Evolutionary conservation across 768 basidiomycete species (phyloP), one percentile per base, ranked within the genome.

Genomic region (Boletellus emodensis): DNA sequence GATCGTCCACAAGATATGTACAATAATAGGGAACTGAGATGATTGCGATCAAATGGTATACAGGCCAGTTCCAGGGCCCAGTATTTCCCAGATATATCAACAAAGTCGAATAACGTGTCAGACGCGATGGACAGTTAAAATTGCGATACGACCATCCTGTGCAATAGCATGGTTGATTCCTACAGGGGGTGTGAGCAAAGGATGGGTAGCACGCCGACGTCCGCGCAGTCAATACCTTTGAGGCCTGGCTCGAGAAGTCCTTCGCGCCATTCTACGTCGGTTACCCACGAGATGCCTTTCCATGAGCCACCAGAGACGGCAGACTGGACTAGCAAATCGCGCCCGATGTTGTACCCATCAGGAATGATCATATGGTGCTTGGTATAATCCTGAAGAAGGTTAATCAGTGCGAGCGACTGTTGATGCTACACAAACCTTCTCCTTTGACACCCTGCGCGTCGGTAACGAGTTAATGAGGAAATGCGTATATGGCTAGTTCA

Each of bases 141-240:
- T 70, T n/a, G 91, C 90, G 15, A 90, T 78, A 24, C 77, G 77
- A 7, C 90, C 90, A 61, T 93, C 91, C 63, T 90, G 86, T 11
- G 79, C 71, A 39, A 94, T 93, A 44, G 77, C 84, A 62, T 91
- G 91, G 61, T 88, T 91, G 32, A 90, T 77, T 51, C 87, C 89
- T 90, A 59, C 24, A 36, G 17, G 46, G 20, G 34, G 40, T 17
- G 17, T 37, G 17, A 36, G 34, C 41, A n/a, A 47, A 24, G 18
- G 15, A 44, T 11, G 2, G 33, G 32, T 6, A n/a, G 17, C n/a
- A 37, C 18, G 35, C 33, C 15, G 22, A 14, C 17, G 34, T 20
- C 33, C 39, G 20, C 3, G 13, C 28, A 24, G 18, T n/a, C 7
- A 72, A 33, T 34, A 87, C 90, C 88, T 66, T 80, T 71, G 46